Conservation (phyloP, 768 basidiomycete species). For the Pisolithus sp. region DNA sequence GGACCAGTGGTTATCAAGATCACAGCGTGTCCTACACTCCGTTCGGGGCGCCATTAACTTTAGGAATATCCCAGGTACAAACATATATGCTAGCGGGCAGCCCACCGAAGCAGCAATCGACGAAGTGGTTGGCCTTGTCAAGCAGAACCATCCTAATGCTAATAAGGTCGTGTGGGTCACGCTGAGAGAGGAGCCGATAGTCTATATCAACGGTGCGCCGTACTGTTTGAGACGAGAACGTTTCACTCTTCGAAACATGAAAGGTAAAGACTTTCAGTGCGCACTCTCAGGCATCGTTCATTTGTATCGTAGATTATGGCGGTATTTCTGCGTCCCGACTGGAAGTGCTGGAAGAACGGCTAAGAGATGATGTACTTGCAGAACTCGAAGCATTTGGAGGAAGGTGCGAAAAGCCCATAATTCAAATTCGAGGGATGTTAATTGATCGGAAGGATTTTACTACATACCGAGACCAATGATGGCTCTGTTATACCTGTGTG, state of each 20-base stretch:
- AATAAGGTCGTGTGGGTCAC: slow-evolving; percentile 83
- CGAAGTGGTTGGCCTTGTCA: slow-evolving; percentile 65
- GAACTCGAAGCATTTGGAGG: slow-evolving; percentile 83
- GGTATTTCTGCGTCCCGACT: slow-evolving; percentile 89
- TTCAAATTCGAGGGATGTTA: neutral
- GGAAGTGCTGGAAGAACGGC: slow-evolving; percentile 84
- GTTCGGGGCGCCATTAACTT: slow-evolving; percentile 96
- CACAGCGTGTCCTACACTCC: slow-evolving; percentile 53
- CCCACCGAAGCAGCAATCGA: slow-evolving; percentile 83
- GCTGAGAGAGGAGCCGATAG: slow-evolving; percentile 86
- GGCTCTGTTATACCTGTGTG: slow-evolving; percentile 90
- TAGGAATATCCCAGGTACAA: slow-evolving; percentile 71
- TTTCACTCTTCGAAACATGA: slow-evolving; percentile 90
- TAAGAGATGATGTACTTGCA: slow-evolving; percentile 79
- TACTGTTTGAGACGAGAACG: slow-evolving; percentile 85
- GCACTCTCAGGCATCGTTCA: neutral
- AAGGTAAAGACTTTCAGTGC: slow-evolving; percentile 41
- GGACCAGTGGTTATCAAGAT: slow-evolving; percentile 82
- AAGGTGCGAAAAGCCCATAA: slow-evolving; percentile 39
- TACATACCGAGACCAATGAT: slow-evolving; percentile 85
- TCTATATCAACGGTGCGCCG: slow-evolving; percentile 88
- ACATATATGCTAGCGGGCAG: slow-evolving; percentile 90
- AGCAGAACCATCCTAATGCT: slow-evolving; percentile 50
- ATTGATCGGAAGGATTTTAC: slow-evolving; percentile 49
- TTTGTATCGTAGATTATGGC: slow-evolving; percentile 65